Base-by-base conservation (phyloP, 2,329 filamentous ascomycete genomes). In the Fusarium euwallaceae region DNA sequence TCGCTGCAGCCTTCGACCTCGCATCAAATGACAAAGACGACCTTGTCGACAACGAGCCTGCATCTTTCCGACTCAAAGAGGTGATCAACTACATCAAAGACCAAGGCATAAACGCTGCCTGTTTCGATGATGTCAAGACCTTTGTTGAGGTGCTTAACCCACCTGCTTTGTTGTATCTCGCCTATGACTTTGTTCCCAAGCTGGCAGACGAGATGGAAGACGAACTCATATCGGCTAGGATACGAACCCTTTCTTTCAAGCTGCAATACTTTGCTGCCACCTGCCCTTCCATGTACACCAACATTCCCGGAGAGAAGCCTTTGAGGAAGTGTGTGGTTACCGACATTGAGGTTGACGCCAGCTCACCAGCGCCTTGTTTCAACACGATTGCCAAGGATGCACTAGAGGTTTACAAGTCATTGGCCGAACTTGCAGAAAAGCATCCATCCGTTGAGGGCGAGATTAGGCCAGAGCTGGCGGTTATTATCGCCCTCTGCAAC, bases 121-220 rank as follows among this genome's bases (percentile, higher is more conserved):
- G 82, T 65, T 89, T 89, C 64, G 83, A 85, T 37, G 87, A 88
- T 59, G 74, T 88, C 45, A 88, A 85, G 69, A 70, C 72, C 1
- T 88, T 86, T 64, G 79, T 87, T 4, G 83, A 86, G 45, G 78
- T 80, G 22, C 82, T 91, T 0, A 81, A 78, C 1, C 79, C 83
- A 3, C 74, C 80, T 1, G 87, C 88, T 8, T 74, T 85, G 9
- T 82, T 81, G 48, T 77, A 82, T 27, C 74, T 89, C 9, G 80
- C 86, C 5, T 79, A 84, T 8, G 70, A 81, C 1, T 81, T 85
- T 58, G 68, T 85, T 5, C 78, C 80, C 0, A 76, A 75, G 6
- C 66, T 87, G 32, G 73, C 81, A 2, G 76, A 80, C 4, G 76
- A 82, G 4, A 64, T 68, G 4, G 64, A 78, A 5, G 75, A 79